phyloP scores from a whole-genome alignment of 2,329 filamentous ascomycete genomes.

The Apiospora kogelbergensis region DNA sequence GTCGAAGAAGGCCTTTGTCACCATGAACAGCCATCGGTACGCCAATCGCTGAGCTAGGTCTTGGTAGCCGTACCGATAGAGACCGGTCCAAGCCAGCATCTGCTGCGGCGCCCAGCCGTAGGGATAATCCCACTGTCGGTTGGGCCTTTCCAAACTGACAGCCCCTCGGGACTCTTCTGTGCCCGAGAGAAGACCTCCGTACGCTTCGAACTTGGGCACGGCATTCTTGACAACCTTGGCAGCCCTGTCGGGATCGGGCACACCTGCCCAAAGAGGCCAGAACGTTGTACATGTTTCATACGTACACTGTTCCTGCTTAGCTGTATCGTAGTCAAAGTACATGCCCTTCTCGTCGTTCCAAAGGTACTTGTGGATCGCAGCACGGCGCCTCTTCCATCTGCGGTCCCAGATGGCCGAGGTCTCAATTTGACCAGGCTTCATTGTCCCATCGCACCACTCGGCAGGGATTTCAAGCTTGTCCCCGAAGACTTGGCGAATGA shows the following conservation, averaged over 20 bases:
- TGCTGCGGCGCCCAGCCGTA: slow-evolving; percentile 99
- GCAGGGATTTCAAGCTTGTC: slow-evolving; percentile 80
- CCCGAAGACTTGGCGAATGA: slow-evolving; percentile 79
- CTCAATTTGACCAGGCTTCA: slow-evolving; percentile 69
- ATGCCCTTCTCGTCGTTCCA: slow-evolving; percentile 92
- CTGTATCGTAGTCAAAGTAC: slow-evolving; percentile 97
- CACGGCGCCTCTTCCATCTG: slow-evolving; percentile 78
- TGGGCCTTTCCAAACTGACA: slow-evolving; percentile 79
- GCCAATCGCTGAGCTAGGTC: slow-evolving; percentile 86
- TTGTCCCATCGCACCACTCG: slow-evolving; percentile 74
- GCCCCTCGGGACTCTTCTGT: slow-evolving; percentile 85
- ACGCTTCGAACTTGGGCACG: slow-evolving; percentile 83
- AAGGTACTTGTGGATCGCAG: slow-evolving; percentile 85
- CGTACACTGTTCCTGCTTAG: slow-evolving; percentile 72
- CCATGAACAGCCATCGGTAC: slow-evolving; percentile 98
- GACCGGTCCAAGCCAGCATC: slow-evolving; percentile 93
- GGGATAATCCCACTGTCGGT: slow-evolving; percentile 97
- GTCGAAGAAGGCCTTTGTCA: slow-evolving; percentile 96
- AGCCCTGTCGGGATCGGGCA: slow-evolving; percentile 84
- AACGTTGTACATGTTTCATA: slow-evolving; percentile 95
- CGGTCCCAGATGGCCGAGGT: slow-evolving; percentile 89
- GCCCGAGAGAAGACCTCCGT: slow-evolving; percentile 84
- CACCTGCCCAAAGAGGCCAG: slow-evolving; percentile 96
- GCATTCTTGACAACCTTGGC: slow-evolving; percentile 76
- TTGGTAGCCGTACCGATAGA: slow-evolving; percentile 87